These are phyloP conservation scores for Globisporangium solare DNA, from an alignment of 352 stramenopile genomes.

Conservation along the genomic window DNA sequence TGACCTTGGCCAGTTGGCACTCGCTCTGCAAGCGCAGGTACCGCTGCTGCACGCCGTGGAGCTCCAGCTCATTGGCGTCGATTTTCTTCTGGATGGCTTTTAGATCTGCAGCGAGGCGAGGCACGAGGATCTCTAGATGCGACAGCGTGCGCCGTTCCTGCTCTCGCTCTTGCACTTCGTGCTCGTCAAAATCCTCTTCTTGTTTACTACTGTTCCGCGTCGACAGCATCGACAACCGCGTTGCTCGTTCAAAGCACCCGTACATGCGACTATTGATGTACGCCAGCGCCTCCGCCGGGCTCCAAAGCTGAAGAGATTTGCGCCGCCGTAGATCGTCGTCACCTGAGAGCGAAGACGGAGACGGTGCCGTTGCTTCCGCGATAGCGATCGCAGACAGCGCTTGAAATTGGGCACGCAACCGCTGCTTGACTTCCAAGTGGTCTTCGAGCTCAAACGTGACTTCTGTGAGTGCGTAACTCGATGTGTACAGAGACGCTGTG, in stretches of 20 bases:
- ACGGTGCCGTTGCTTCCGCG: conserved; percentile 35
- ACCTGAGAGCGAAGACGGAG: conserved; percentile 19
- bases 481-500: conserved; percentile 41
- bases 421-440: conserved; percentile 32
- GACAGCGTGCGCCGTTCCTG: conserved; percentile 44
- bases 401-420: conserved; percentile 42
- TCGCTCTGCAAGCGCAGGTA: conserved; percentile 34
- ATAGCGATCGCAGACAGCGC: conserved; percentile 39
- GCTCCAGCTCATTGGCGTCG: conserved; percentile 33
- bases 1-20: conserved; percentile 53
- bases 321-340: neutral
- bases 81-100: conserved; percentile 44
- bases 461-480: conserved; percentile 62
- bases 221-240: conserved; percentile 18
- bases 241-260: conserved; percentile 54
- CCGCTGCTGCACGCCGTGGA: conserved; percentile 29
- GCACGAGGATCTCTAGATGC: conserved; percentile 66
- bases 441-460: conserved; percentile 62
- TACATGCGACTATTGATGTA: conserved; percentile 60
- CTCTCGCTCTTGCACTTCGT: conserved; percentile 32
- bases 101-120: conserved; percentile 41
- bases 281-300: conserved; percentile 30
- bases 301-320: conserved; percentile 20
- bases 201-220: conserved; percentile 13
- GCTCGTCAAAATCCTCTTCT: conserved; percentile 21